These are phyloP conservation scores for Boehmeria nivea DNA, from an alignment of 306 rosid species.

Conservation along the genomic window DNA sequence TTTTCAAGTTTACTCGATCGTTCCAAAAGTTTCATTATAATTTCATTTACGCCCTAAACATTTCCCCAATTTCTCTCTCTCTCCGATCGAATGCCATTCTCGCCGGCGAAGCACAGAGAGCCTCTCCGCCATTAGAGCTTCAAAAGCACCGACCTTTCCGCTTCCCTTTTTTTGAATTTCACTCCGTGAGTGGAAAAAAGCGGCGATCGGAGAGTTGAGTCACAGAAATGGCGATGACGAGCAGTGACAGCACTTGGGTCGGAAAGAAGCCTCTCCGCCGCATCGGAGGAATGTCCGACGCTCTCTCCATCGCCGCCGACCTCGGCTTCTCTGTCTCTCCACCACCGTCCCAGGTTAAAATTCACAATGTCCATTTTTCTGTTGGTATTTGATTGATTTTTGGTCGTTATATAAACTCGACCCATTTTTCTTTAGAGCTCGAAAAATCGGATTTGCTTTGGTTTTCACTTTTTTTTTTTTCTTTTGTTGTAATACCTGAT, in stretches of 20 bases:
- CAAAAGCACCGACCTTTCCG: too few relatives aligned
- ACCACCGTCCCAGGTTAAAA: slow-evolving; percentile 52
- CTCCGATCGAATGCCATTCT: too few relatives aligned
- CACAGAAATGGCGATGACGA: slow-evolving; percentile 52
- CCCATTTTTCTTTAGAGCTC: slow-evolving; percentile 3
- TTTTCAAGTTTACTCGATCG: too few relatives aligned
- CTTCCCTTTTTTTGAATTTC: too few relatives aligned
- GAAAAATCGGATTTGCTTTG: background rate
- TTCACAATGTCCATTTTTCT: background rate
- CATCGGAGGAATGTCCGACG: slow-evolving; percentile 85
- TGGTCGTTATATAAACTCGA: background rate
- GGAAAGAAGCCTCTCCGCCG: slow-evolving; percentile 86
- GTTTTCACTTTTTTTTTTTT: background rate
- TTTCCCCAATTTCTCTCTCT: too few relatives aligned
- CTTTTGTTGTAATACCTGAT: background rate
- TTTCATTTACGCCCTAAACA: too few relatives aligned
- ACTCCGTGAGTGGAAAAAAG: too few relatives aligned
- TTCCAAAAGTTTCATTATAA: too few relatives aligned
- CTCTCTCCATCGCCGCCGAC: slow-evolving; percentile 81
- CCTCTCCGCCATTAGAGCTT: too few relatives aligned
- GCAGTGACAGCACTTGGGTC: slow-evolving; percentile 62
- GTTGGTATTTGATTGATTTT: background rate
- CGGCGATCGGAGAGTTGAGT: background rate
- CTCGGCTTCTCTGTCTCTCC: slow-evolving; percentile 73
- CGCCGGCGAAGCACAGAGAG: too few relatives aligned